Base-by-base conservation (phyloP, 768 basidiomycete species). In the Rhodotorula paludigena region DNA sequence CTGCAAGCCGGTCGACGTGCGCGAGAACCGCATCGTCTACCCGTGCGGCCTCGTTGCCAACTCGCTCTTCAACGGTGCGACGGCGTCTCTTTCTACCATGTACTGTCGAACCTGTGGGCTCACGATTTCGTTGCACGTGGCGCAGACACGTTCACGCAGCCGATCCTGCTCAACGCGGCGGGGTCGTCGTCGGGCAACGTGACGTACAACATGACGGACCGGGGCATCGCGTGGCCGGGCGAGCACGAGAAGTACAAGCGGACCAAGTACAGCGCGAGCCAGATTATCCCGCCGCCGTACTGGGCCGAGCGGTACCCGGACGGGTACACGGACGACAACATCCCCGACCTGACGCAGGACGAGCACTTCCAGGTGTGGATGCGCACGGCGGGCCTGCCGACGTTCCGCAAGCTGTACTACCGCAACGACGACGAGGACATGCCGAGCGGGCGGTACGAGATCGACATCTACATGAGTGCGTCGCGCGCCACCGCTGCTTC, bases 11-110 rank as follows among this genome's bases (percentile, higher is more conserved):
- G 82, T 94, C 54, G 88, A 83, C n/a, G 74, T 75, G 35, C 76
- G 81, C 9, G 77, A 74, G 48, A 79, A 80, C 64, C 85, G 83
- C 74, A 81, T 84, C 15, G 85, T 92, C 77, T 99, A 93, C 76
- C 96, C 96, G 3, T 99, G 96, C 73, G 96, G 96, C 47, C 81
- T 99, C 71, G 94, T 99, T 71, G 96, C 96, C 52, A 99, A 99
- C 80, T 96, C 92, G 3, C 45, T 92, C 16, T 99, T 97, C 82
- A 99, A 99, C 76, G 93, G 92, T 90, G 56, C 42, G 84, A n/a
- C 72, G 20, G 30, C 63, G 21, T 4, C 35, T 47, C 23, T 52
- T 20, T 25, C 58, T 33, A 7, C 32, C n/a, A 1, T 48, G 42
- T 36, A 33, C n/a, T 25, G 14, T 42, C 51, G 39, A 25, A 35